phyloP scores from a whole-genome alignment of 2,329 filamentous ascomycete genomes.

The Teratosphaeria zuluensis region DNA sequence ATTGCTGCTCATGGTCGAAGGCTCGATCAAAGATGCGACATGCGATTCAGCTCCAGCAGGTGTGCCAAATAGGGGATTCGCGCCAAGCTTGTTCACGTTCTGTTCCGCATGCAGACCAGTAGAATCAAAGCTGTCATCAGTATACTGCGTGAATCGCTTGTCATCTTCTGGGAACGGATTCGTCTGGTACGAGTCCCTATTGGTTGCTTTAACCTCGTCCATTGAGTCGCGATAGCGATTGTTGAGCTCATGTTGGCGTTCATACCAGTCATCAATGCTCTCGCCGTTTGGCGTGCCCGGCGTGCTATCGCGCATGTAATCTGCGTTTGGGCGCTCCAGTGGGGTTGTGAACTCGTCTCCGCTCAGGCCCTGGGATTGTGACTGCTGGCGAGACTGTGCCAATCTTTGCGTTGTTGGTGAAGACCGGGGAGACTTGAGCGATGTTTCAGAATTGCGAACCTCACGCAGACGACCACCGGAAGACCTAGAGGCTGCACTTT shows the following conservation, averaged over 20 bases:
- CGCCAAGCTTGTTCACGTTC: constrained; percentile 56
- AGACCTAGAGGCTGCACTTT: constrained; percentile 36
- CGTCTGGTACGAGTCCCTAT: constrained; percentile 33
- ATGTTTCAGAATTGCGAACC: constrained; percentile 45
- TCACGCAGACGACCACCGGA: constrained; percentile 51
- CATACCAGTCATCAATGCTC: constrained; percentile 41
- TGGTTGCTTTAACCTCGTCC: constrained; percentile 11
- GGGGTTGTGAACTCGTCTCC: constrained; percentile 29
- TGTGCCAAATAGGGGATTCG: constrained; percentile 61
- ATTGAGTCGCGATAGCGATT: constrained; percentile 39
- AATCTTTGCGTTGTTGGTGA: constrained; percentile 47
- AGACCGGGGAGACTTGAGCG: constrained; percentile 50
- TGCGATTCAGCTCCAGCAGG: constrained; percentile 72
- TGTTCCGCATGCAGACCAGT: constrained; percentile 50
- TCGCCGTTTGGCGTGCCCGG: constrained; percentile 18
- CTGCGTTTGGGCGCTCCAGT: constrained; percentile 31
- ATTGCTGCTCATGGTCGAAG: constrained; percentile 56
- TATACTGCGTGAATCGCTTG: constrained; percentile 40
- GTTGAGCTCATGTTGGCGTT: constrained; percentile 49
- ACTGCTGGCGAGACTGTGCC: constrained; percentile 43
- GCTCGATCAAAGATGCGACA: constrained; percentile 81
- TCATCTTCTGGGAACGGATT: constrained; percentile 46
- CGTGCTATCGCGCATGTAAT: constrained; percentile 37
- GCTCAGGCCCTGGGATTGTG: constrained; percentile 37
- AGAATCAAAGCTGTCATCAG: constrained; percentile 45